phyloP scores from a whole-genome alignment of 345 rosid species.

The Populus euphratica region DNA sequence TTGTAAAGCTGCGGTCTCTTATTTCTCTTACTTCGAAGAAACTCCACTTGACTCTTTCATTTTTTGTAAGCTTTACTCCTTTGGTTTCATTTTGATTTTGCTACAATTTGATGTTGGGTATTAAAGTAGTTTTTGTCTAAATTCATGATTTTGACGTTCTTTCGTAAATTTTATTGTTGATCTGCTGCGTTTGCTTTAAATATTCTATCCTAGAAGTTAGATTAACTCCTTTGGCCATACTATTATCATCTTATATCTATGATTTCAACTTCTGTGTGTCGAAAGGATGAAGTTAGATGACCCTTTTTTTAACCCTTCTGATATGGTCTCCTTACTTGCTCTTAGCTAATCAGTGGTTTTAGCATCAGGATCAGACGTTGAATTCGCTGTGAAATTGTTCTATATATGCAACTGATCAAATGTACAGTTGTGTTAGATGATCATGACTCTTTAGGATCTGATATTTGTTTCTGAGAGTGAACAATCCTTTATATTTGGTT shows the following conservation, averaged over 20 bases:
- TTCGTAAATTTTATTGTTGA: background rate
- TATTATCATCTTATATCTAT: background rate
- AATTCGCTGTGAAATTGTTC: background rate
- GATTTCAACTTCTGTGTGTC: background rate
- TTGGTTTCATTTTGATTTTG: background rate
- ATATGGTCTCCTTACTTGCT: constrained; percentile 3
- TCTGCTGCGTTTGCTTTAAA: background rate
- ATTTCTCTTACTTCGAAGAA: constrained; percentile 40
- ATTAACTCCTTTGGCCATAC: background rate
- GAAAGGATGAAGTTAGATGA: background rate
- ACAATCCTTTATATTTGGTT: background rate
- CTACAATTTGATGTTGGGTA: background rate
- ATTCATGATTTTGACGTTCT: background rate
- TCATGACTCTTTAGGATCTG: background rate
- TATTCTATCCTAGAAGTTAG: background rate
- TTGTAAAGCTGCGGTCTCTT: constrained; percentile 59
- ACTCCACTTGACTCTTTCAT: constrained; percentile 11
- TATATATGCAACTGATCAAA: background rate
- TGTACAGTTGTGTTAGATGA: background rate
- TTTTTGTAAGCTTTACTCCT: background rate
- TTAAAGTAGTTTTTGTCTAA: background rate
- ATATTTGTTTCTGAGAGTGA: background rate
- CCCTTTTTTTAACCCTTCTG: background rate
- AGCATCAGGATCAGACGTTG: background rate
- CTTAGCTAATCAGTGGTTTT: constrained; percentile 5